Evolutionary conservation across 106 monocot genomes (phyloP), one percentile per base, ranked within the genome.

Genomic region (Dendrobium nobile): DNA sequence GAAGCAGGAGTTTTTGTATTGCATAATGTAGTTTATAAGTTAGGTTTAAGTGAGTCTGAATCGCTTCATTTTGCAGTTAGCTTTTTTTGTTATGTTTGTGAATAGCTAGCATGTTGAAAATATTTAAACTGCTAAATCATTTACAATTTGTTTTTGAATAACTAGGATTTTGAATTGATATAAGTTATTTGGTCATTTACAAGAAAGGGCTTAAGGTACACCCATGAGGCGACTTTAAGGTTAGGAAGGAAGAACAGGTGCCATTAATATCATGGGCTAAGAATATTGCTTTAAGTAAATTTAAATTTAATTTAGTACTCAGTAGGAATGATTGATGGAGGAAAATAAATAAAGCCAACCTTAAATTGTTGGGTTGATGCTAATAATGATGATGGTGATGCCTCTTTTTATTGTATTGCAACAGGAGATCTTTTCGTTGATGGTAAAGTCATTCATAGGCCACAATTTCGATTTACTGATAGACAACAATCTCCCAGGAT

Each of bases 401-500:
- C 20, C 41, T 33, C 9, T 70, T 47, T 24, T 73, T 77, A 76
- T 82, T 56, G 10, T 9, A 45, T 47, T 87, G 41, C n/a, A 37
- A 81, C 77, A 98, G 97, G 97, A 22, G 97, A 98, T 88, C 88
- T 98, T n/a, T 94, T 89, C 59, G 43, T 94, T 70, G 97, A 98
- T 80, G 94, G 97, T 41, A 92, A 95, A 79, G 94, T 98, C 75
- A 89, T 94, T 79, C 97, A 87, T 80, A 88, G 92, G 58, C 97
- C 97, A 64, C 94, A 98, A 77, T 98, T 92, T 77, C 83, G 84
- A 27, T 94, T 89, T 78, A 92, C 70, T 33, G 97, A 98, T 77
- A 92, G 97, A 77, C 97, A 94, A 80, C 90, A 87, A 56, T 76
- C 76, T 24, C 82, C 75, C 7, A 86, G 92, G 65, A 92, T 27